Percentiles rank a stretch among this genome's conserved stretches.
Conservation (phyloP, 2,329 filamentous ascomycete species). For the Apiospora arundinis region DNA sequence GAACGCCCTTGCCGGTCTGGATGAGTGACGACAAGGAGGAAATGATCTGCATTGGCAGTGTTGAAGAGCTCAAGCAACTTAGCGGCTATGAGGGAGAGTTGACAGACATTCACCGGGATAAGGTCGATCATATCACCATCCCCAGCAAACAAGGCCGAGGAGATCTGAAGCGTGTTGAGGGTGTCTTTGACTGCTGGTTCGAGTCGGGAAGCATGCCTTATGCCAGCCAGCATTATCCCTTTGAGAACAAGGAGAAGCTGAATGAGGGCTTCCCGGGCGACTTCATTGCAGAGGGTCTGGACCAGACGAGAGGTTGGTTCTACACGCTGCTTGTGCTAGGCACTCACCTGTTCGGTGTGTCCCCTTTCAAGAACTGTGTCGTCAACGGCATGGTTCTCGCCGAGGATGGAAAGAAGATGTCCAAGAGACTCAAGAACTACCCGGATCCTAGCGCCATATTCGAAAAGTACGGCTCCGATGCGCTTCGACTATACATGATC, state of each 20-base stretch:
- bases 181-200: constrained; percentile 98
- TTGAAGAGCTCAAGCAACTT: constrained; percentile 81
- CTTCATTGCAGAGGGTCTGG: constrained; percentile 91
- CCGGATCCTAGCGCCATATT: constrained; percentile 86
- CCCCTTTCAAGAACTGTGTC: constrained; percentile 95
- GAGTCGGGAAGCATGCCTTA: constrained; percentile 97
- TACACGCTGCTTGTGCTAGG: constrained; percentile 91
- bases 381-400: constrained; percentile 94
- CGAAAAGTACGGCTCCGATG: constrained; percentile 88
- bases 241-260: constrained; percentile 84
- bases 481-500: constrained; percentile 92
- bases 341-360: constrained; percentile 82
- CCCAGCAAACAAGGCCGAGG: constrained; percentile 89
- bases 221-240: constrained; percentile 88
- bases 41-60: constrained; percentile 83
- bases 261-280: constrained; percentile 85
- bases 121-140: constrained; percentile 93
- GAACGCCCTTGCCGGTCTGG: constrained; percentile 91
- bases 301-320: constrained; percentile 97
- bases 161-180: constrained; percentile 77
- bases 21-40: constrained; percentile 89
- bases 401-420: constrained; percentile 98
- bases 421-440: constrained; percentile 95
- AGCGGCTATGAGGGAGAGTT: constrained; percentile 87
- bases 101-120: constrained; percentile 87